Conservation (phyloP, 768 basidiomycete genomes). For the Lactarius evosmus region DNA sequence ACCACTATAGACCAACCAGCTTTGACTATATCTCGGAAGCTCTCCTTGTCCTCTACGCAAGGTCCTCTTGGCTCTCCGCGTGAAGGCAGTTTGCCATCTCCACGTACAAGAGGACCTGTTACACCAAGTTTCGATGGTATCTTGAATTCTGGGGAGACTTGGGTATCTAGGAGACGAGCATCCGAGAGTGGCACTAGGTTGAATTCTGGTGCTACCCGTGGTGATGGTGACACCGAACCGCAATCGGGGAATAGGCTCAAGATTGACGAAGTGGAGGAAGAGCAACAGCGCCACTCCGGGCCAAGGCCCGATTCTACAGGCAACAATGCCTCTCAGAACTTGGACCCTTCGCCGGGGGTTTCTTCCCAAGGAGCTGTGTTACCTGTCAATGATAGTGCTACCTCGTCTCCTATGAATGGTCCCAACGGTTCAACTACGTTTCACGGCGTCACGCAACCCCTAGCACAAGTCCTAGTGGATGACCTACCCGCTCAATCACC, state of each 20-base stretch:
- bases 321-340: neutral
- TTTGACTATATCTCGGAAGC: slow-evolving; percentile 57
- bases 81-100: slow-evolving; percentile 57
- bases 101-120: slow-evolving; percentile 58
- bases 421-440: slow-evolving; percentile 2
- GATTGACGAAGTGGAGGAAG: slow-evolving; percentile 61
- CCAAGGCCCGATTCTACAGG: neutral
- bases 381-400: neutral
- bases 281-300: slow-evolving; percentile 12
- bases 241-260: slow-evolving; percentile 44
- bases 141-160: slow-evolving; percentile 61
- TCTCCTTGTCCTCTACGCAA: slow-evolving; percentile 63
- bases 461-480: neutral
- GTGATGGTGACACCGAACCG: slow-evolving; percentile 39
- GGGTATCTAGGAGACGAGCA: slow-evolving; percentile 60
- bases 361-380: neutral
- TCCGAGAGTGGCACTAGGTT: slow-evolving; percentile 54
- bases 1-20: slow-evolving; percentile 53
- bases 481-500: slow-evolving; percentile 1
- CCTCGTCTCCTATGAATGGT: slow-evolving; percentile 11
- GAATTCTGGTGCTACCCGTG: slow-evolving; percentile 39
- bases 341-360: neutral
- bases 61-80: slow-evolving; percentile 54
- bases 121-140: slow-evolving; percentile 72
- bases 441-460: slow-evolving; percentile 4